Evolutionary conservation across 2,329 filamentous ascomycete genomes (phyloP).

Genomic region (Colletotrichum tabaci): DNA sequence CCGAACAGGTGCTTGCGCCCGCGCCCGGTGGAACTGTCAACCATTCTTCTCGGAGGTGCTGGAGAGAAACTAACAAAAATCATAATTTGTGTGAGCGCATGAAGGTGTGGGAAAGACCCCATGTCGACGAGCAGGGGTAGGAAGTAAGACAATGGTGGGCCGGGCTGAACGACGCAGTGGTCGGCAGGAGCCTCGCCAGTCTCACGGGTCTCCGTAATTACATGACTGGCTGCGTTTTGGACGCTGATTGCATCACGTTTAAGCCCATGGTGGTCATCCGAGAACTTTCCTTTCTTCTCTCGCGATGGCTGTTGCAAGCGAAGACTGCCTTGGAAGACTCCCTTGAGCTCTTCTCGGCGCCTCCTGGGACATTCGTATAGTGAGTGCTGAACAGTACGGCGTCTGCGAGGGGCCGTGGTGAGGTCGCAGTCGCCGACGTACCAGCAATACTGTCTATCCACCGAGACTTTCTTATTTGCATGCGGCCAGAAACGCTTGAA

Average conservation of each 20-base stretch:
- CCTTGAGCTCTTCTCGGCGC: constrained; percentile 4
- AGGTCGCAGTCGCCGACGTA: constrained; percentile 1
- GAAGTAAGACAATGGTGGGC: constrained; percentile 43
- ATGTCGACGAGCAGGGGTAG: constrained; percentile 44
- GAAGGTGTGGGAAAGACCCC: constrained; percentile 45
- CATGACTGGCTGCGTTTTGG: constrained; percentile 36
- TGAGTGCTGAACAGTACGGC: constrained; percentile 5
- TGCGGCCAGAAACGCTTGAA: neutral
- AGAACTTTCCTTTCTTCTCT: constrained; percentile 33
- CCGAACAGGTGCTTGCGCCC: neutral
- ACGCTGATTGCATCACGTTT: constrained; percentile 42
- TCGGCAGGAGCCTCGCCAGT: constrained; percentile 45
- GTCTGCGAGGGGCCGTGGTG: constrained; percentile 6
- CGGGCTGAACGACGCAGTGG: constrained; percentile 43
- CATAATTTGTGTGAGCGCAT: constrained; percentile 40
- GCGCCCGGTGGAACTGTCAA: constrained; percentile 7
- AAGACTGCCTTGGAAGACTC: constrained; percentile 14
- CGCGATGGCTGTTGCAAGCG: constrained; percentile 15
- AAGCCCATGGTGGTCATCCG: constrained; percentile 23
- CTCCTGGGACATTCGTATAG: constrained; percentile 18
- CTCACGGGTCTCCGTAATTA: constrained; percentile 38
- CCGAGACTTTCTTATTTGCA: neutral
- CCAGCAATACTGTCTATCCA: constrained; percentile 1
- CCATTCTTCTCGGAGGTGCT: constrained; percentile 13
- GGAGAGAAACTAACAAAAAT: constrained; percentile 3